Conservation (phyloP, 2,329 filamentous ascomycete species). For the Microcyclospora tardicrescens region DNA sequence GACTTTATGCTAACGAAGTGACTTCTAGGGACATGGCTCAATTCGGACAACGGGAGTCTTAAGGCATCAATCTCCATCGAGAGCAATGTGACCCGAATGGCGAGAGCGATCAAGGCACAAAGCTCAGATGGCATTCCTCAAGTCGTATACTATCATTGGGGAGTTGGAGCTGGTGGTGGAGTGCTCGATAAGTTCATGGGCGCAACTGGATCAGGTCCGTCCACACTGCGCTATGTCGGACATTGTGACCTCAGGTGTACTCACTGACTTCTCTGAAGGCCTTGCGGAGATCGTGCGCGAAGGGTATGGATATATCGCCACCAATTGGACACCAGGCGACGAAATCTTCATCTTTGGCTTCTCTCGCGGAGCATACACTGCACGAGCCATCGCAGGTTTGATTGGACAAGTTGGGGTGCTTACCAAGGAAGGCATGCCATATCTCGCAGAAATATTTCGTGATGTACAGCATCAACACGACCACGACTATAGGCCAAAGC, state of each 20-base stretch:
- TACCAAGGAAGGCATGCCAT: slow-evolving; percentile 33
- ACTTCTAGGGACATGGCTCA: slow-evolving; percentile 15
- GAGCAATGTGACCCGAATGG: slow-evolving; percentile 38
- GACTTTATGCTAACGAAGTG: not conserved
- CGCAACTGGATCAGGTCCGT: slow-evolving; percentile 4
- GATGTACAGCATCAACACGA: slow-evolving; percentile 34
- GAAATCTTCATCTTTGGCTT: slow-evolving; percentile 39
- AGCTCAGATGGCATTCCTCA: slow-evolving; percentile 37
- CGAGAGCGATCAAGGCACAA: slow-evolving; percentile 35
- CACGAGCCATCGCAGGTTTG: slow-evolving; percentile 33
- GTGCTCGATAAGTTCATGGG: slow-evolving; percentile 28
- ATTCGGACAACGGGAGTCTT: slow-evolving; percentile 34
- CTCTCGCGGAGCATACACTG: slow-evolving; percentile 35
- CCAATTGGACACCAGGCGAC: slow-evolving; percentile 40
- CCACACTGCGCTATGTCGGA: not conserved
- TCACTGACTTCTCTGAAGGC: slow-evolving; percentile 14
- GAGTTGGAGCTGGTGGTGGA: slow-evolving; percentile 33
- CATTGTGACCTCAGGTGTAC: not conserved
- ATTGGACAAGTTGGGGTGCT: slow-evolving; percentile 35
- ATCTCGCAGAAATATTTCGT: slow-evolving; percentile 33
- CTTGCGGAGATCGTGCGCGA: slow-evolving; percentile 36
- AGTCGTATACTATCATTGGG: slow-evolving; percentile 39
- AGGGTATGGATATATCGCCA: slow-evolving; percentile 38
- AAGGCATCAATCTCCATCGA: slow-evolving; percentile 31
- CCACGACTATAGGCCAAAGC: slow-evolving; percentile 30